Evolutionary conservation across 2,329 filamentous ascomycete genomes (phyloP).

Genomic region (Bipolaris sorokiniana): DNA sequence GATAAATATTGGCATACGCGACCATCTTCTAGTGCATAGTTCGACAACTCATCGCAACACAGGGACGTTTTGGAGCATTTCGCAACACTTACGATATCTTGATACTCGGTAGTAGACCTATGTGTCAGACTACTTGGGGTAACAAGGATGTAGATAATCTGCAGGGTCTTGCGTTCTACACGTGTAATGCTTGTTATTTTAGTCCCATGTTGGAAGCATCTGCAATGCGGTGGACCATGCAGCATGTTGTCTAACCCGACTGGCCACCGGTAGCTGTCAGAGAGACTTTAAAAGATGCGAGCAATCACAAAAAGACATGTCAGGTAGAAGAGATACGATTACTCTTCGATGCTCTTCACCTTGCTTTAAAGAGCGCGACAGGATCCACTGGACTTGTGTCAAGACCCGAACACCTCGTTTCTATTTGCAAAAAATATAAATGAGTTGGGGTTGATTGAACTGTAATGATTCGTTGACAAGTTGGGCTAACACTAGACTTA

Average conservation of each 20-base stretch:
- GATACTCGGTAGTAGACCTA: not conserved
- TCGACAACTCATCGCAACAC: not conserved
- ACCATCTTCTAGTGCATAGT: not conserved
- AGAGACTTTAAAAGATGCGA: slow-evolving; percentile 18
- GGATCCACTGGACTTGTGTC: slow-evolving; percentile 33
- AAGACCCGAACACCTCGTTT: slow-evolving; percentile 19
- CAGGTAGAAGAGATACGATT: slow-evolving; percentile 32
- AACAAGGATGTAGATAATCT: slow-evolving; percentile 7
- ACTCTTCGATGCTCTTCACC: slow-evolving; percentile 28
- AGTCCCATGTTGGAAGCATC: slow-evolving; percentile 30
- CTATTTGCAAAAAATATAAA: not conserved
- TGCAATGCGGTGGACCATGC: slow-evolving; percentile 24
- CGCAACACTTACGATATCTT: not conserved
- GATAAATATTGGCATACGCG: not conserved
- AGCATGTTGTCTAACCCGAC: slow-evolving; percentile 27
- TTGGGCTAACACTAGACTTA: slow-evolving; percentile 23
- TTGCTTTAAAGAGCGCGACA: slow-evolving; percentile 24
- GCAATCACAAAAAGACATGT: slow-evolving; percentile 24
- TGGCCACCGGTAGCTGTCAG: slow-evolving; percentile 32
- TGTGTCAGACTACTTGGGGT: slow-evolving; percentile 27
- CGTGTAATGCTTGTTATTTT: slow-evolving; percentile 35
- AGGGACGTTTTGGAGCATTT: not conserved
- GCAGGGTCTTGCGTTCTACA: slow-evolving; percentile 23
- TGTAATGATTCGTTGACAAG: slow-evolving; percentile 27
- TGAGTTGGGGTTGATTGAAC: slow-evolving; percentile 26